These are phyloP conservation scores for Candida odintsovae DNA, from an alignment of 805 yeast species.

Conservation along the genomic window DNA sequence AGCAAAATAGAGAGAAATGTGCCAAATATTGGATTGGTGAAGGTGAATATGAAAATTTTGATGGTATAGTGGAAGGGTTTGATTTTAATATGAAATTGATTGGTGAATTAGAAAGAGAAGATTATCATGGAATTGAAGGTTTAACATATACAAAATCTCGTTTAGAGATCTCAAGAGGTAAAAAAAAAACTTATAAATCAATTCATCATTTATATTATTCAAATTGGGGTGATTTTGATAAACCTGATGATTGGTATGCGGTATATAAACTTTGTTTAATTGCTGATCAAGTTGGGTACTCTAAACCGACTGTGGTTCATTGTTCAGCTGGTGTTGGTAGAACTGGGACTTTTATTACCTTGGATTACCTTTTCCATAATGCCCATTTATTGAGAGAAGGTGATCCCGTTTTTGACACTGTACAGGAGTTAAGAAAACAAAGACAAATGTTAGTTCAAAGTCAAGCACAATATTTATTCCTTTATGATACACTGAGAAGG, in stretches of 20 bases:
- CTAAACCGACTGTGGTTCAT: conserved; percentile 60
- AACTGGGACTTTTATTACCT: conserved; percentile 79
- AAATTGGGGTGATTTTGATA: conserved; percentile 82
- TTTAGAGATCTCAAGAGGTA: conserved; percentile 28
- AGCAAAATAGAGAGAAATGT: conserved; percentile 57
- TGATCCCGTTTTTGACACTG: conserved; percentile 36
- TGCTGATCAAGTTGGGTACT: conserved; percentile 9
- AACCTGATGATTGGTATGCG: conserved; percentile 38
- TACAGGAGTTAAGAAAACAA: conserved; percentile 38
- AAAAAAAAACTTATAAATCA: conserved; percentile 17
- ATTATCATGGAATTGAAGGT: conserved; percentile 18
- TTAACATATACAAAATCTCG: conserved; percentile 15
- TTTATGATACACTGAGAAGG: conserved; percentile 33
- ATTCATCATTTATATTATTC: conserved; percentile 65
- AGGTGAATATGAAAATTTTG: conserved; percentile 8
- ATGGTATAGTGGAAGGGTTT: conserved; percentile 4
- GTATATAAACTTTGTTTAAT: conserved; percentile 26
- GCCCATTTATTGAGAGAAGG: background rate
- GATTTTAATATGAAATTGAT: background rate
- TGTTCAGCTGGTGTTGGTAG: conserved; percentile 98
- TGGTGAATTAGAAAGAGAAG: background rate
- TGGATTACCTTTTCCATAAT: conserved; percentile 42
- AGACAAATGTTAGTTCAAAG: conserved; percentile 46
- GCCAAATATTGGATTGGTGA: conserved; percentile 72
- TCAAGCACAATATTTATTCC: conserved; percentile 37